A percentile compares a stretch with the other conserved stretches of the same genome.
phyloP scores from a whole-genome alignment of 768 basidiomycete species.

The Sporobolomyces pararoseus region DNA sequence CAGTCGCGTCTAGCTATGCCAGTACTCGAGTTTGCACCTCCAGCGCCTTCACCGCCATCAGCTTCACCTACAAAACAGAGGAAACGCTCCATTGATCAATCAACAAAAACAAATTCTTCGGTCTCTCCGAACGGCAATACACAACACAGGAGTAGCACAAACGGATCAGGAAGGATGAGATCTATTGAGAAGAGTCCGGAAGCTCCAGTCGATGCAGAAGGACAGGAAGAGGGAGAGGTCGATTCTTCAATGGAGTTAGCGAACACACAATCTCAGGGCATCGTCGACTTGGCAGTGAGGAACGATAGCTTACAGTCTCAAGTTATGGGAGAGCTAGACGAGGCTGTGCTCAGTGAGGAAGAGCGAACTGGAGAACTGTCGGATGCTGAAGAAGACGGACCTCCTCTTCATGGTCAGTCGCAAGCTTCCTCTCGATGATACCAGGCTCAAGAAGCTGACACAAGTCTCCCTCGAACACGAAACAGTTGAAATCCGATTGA shows the following conservation, averaged over 20 bases:
- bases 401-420: slow-evolving; percentile 12
- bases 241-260: slow-evolving; percentile 14
- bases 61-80: neutral
- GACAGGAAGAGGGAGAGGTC: slow-evolving; percentile 8
- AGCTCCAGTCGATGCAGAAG: neutral
- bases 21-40: slow-evolving; percentile 17
- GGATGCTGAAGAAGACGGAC: neutral
- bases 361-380: neutral
- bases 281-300: neutral
- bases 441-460: no score
- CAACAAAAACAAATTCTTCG: slow-evolving; percentile 1
- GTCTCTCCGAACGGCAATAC: neutral
- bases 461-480: neutral
- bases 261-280: neutral
- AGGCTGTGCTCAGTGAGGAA: no score
- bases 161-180: neutral
- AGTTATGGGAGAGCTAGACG: neutral
- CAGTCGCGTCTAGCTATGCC: no score
- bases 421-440: no score
- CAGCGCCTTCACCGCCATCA: neutral
- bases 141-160: neutral
- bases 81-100: neutral
- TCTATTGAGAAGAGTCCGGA: neutral
- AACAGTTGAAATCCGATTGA: slow-evolving; percentile 78
- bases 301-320: neutral